These are phyloP conservation scores for Pseudogymnoascus sp. DNA, from an alignment of 2,329 filamentous ascomycete species.

Conservation along the genomic window DNA sequence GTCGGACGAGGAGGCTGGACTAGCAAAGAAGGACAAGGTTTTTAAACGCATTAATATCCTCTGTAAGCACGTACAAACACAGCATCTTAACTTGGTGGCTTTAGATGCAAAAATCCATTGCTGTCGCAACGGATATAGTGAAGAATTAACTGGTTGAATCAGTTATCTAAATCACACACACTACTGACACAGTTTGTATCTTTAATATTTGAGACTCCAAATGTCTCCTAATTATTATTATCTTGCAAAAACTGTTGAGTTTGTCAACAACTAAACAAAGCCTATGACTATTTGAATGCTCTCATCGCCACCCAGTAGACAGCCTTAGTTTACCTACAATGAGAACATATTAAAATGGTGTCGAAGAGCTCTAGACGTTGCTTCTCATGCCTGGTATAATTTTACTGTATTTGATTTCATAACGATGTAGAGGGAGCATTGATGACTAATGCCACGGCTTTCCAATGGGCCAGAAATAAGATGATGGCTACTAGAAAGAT, in stretches of 20 bases:
- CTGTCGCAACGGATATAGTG: neutral
- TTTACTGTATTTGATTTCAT: no score
- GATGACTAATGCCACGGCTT: no score
- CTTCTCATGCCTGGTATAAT: no score
- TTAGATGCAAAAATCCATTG: neutral
- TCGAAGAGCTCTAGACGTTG: no score
- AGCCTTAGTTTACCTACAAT: no score
- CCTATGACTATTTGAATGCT: no score
- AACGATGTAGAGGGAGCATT: no score
- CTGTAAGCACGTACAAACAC: conserved; percentile 9
- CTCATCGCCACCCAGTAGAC: no score
- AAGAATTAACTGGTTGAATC: neutral
- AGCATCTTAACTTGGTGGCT: neutral
- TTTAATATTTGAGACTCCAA: neutral
- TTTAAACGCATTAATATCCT: conserved; percentile 11
- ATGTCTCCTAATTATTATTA: neutral
- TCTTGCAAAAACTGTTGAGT: neutral
- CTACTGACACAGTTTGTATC: neutral
- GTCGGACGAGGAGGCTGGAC: conserved; percentile 11
- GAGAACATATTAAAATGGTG: no score
- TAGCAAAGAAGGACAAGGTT: conserved; percentile 9
- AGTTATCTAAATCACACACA: conserved; percentile 8
- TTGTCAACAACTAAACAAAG: neutral
- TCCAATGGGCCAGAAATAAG: no score
- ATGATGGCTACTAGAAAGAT: no score